A percentile compares a stretch with the other conserved stretches of the same genome.
Conservation (phyloP, 1,139 yeast species). For the Zhuliangozyma blackwelliae region DNA sequence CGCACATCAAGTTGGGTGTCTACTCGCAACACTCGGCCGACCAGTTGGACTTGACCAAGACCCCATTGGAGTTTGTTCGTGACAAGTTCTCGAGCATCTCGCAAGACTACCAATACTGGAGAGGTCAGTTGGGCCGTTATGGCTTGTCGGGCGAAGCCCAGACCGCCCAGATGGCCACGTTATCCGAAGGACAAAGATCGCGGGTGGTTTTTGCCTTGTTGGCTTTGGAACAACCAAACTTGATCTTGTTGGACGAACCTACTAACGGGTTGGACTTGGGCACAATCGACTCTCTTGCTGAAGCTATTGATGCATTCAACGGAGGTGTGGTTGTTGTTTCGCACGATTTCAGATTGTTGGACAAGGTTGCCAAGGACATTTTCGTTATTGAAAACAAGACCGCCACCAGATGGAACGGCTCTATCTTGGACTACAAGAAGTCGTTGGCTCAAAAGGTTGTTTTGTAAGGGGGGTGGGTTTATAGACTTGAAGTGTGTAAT, state of each 20-base stretch:
- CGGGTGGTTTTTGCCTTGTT: constrained; percentile 96
- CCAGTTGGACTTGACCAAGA: constrained; percentile 91
- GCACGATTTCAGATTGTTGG: constrained; percentile 97
- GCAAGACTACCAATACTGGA: constrained; percentile 99
- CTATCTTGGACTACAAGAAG: constrained; percentile 88
- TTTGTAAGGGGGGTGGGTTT: not conserved
- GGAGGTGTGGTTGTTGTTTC: constrained; percentile 99
- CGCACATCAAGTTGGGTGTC: constrained; percentile 66
- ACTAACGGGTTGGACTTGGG: constrained; percentile 98
- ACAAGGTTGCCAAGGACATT: constrained; percentile 95
- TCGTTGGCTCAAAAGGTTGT: constrained; percentile 86
- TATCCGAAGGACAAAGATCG: constrained; percentile 98
- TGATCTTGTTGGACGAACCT: constrained; percentile 96
- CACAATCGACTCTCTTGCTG: constrained; percentile 96
- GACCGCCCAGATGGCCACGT: constrained; percentile 96
- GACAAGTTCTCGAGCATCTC: constrained; percentile 85
- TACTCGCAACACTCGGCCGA: constrained; percentile 99
- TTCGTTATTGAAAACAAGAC: constrained; percentile 92
- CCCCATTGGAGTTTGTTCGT: constrained; percentile 95
- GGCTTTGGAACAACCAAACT: constrained; percentile 93
- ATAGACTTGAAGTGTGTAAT: too few relatives aligned
- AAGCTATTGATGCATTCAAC: constrained; percentile 86
- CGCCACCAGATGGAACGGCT: constrained; percentile 94
- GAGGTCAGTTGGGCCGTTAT: constrained; percentile 95
- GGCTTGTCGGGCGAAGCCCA: constrained; percentile 99